Percentiles rank a stretch among this genome's conserved stretches.
phyloP scores from a whole-genome alignment of 768 basidiomycete species.

The Obba rivulosa region DNA sequence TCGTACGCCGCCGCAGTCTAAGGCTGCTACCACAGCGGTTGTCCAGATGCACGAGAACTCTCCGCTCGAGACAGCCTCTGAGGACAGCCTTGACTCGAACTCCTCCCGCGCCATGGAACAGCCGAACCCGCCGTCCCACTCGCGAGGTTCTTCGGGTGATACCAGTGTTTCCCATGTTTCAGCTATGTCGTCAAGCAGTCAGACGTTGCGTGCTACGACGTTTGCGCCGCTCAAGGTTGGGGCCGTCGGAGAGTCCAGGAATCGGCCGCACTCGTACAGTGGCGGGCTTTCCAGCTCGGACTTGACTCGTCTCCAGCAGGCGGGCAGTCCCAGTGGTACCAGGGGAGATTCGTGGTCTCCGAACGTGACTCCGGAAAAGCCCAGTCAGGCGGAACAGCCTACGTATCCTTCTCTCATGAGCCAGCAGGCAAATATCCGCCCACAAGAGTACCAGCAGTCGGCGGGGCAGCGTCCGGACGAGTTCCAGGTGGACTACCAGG shows the following conservation, averaged over 20 bases:
- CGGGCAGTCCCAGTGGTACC: conserved; percentile 33
- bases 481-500: conserved; percentile 49
- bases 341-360: conserved; percentile 23
- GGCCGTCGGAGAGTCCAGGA: conserved; percentile 54
- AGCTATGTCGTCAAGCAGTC: conserved; percentile 42
- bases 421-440: conserved; percentile 35
- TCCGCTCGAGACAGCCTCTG: conserved; percentile 69
- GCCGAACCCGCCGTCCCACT: conserved; percentile 59
- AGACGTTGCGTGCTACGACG: conserved; percentile 46
- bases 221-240: conserved; percentile 49
- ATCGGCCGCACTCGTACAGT: conserved; percentile 78
- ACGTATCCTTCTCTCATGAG: conserved; percentile 65
- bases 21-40: conserved; percentile 44
- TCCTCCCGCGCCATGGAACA: conserved; percentile 68
- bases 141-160: conserved; percentile 80
- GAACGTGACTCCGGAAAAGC: conserved; percentile 25
- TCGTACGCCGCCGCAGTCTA: conserved; percentile 65
- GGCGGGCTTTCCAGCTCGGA: conserved; percentile 73
- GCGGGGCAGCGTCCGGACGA: conserved; percentile 26
- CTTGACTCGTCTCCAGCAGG: conserved; percentile 69
- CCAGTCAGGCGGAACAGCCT: conserved; percentile 28
- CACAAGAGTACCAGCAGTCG: conserved; percentile 48
- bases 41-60: conserved; percentile 60
- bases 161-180: conserved; percentile 60
- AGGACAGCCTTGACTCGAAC: conserved; percentile 59